Percentiles rank a stretch among this genome's conserved stretches.
Evolutionary conservation across 2,329 filamentous ascomycete genomes (phyloP).

Genomic region (Fusarium sp.): DNA sequence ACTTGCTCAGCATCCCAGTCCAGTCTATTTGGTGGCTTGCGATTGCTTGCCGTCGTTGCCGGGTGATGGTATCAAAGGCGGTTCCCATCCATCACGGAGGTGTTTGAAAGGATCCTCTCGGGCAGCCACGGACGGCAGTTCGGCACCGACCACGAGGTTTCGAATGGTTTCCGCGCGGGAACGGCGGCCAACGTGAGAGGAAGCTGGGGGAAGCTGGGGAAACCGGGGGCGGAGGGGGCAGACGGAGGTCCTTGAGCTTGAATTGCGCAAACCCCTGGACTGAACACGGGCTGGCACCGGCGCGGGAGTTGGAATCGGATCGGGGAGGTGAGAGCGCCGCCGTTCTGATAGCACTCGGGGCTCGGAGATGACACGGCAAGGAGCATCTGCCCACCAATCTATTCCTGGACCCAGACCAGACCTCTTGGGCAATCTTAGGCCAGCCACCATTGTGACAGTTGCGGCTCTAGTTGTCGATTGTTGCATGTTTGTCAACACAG

Average conservation of each 20-base stretch:
- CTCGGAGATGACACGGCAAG: slow-evolving; percentile 24
- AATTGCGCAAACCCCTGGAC: background rate
- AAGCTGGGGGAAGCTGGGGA: slow-evolving; percentile 8
- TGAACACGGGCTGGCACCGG: slow-evolving; percentile 5
- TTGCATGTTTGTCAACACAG: background rate
- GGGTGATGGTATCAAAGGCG: background rate
- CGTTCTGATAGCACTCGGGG: slow-evolving; percentile 9
- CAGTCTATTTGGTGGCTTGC: slow-evolving; percentile 13
- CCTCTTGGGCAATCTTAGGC: background rate
- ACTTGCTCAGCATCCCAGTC: slow-evolving; percentile 22
- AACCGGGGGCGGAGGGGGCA: slow-evolving; percentile 16
- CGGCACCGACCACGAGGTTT: slow-evolving; percentile 4
- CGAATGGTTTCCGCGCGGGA: slow-evolving; percentile 16
- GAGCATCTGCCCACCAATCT: background rate
- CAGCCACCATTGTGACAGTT: slow-evolving; percentile 7
- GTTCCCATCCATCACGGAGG: background rate
- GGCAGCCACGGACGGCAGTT: slow-evolving; percentile 11
- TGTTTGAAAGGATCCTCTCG: slow-evolving; percentile 1
- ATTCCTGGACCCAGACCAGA: background rate
- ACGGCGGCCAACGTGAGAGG: slow-evolving; percentile 21
- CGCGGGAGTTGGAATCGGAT: slow-evolving; percentile 16
- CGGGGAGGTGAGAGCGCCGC: background rate
- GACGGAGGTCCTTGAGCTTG: slow-evolving; percentile 5
- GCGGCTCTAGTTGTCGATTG: slow-evolving; percentile 15
- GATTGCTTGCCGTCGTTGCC: slow-evolving; percentile 30